A percentile compares a stretch with the other conserved stretches of the same genome.
These are phyloP conservation scores for Rhynchosporium graminicola DNA, from an alignment of 2,329 filamentous ascomycete genomes.

Conservation along the genomic window DNA sequence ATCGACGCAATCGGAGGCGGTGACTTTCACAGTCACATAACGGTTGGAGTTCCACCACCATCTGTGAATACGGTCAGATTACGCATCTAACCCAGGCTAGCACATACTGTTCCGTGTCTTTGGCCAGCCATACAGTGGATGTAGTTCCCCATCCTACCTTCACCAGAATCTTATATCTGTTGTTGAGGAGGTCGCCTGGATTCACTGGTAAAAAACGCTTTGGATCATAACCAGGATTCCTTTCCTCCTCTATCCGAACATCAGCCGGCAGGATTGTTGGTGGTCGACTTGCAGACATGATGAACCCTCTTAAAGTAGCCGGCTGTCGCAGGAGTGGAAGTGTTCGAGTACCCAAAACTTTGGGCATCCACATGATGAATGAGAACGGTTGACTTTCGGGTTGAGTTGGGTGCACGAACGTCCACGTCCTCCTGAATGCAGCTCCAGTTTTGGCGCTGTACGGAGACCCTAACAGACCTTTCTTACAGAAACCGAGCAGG, in stretches of 20 bases:
- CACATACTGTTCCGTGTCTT: background rate
- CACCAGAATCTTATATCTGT: slow-evolving; percentile 42
- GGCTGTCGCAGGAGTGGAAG: no score
- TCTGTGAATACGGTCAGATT: background rate
- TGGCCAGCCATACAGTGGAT: slow-evolving; percentile 45
- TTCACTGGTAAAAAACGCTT: slow-evolving; percentile 19
- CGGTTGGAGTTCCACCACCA: background rate
- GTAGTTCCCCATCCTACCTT: slow-evolving; percentile 45
- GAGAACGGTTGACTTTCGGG: no score
- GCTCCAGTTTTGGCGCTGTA: no score
- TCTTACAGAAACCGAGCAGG: no score
- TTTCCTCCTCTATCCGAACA: slow-evolving; percentile 10
- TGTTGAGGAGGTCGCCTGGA: slow-evolving; percentile 37
- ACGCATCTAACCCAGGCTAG: background rate
- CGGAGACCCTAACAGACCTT: no score
- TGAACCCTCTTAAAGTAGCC: no score
- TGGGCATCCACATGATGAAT: no score
- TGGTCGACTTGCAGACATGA: no score
- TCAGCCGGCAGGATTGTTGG: slow-evolving; percentile 2
- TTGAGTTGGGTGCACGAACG: no score
- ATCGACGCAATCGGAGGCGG: background rate
- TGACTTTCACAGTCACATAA: background rate
- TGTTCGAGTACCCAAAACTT: no score
- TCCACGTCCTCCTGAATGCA: no score
- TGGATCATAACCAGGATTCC: slow-evolving; percentile 12